These are phyloP conservation scores for Linanthus parryae DNA, from an alignment of 148 eudicot genomes.

Conservation along the genomic window DNA sequence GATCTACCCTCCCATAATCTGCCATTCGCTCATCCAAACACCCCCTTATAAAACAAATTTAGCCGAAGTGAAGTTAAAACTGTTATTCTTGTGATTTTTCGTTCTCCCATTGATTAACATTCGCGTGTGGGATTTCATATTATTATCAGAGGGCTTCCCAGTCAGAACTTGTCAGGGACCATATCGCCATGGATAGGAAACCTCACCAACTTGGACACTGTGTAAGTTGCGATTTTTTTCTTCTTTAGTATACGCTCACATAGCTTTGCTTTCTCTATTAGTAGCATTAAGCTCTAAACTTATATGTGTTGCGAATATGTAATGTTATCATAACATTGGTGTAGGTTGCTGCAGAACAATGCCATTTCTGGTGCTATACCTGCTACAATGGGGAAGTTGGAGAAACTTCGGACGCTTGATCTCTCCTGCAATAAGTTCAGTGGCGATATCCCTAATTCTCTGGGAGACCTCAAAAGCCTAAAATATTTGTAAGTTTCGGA, in stretches of 20 bases:
- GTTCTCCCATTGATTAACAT: neutral
- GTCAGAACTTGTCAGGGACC: slow-evolving; percentile 68
- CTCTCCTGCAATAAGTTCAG: slow-evolving; percentile 63
- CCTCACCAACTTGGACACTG: slow-evolving; percentile 63
- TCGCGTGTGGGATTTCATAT: slow-evolving; percentile 2
- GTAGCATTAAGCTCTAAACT: too few species aligned
- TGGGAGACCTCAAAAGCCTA: slow-evolving; percentile 57
- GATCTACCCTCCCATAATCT: too few species aligned
- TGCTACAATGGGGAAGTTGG: slow-evolving; percentile 52
- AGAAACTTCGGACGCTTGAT: slow-evolving; percentile 80
- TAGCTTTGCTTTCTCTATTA: too few species aligned
- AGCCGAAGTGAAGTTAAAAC: too few species aligned
- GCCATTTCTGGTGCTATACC: slow-evolving; percentile 70
- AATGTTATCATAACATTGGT: too few species aligned
- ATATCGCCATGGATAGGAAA: slow-evolving; percentile 73
- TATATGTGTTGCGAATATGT: too few species aligned
- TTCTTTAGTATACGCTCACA: too few species aligned
- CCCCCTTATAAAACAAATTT: too few species aligned
- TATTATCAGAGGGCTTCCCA: slow-evolving; percentile 65
- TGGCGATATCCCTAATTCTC: slow-evolving; percentile 62
- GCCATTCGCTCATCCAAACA: too few species aligned
- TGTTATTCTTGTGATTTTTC: neutral
- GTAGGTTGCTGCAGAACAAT: slow-evolving; percentile 81
- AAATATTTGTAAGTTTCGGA: slow-evolving; percentile 66
- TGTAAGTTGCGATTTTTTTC: too few species aligned